Evolutionary conservation across 768 basidiomycete genomes (phyloP).

Genomic region (Hypholoma sublateritium): DNA sequence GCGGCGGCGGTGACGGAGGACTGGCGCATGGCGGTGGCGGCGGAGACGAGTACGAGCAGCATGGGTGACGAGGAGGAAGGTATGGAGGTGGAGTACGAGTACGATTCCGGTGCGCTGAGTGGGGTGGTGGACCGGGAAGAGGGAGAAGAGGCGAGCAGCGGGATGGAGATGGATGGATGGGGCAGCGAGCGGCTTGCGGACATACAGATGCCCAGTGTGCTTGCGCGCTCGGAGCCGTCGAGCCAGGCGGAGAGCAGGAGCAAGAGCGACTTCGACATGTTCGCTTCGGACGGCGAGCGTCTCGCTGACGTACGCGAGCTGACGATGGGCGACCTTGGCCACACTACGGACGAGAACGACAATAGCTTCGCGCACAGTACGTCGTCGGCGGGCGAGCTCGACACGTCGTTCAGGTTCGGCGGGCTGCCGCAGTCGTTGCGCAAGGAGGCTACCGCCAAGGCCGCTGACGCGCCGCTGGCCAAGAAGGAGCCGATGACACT

Average conservation of each 20-base stretch:
- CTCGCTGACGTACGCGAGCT: constrained; percentile 33
- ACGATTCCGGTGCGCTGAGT: constrained; percentile 5
- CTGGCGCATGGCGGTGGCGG: neutral
- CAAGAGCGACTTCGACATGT: constrained; percentile 20
- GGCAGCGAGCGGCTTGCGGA: constrained; percentile 26
- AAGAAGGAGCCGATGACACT: constrained; percentile 50
- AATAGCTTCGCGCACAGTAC: constrained; percentile 1
- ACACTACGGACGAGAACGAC: neutral
- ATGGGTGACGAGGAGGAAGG: constrained; percentile 12
- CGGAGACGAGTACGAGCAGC: constrained; percentile 5
- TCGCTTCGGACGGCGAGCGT: constrained; percentile 23
- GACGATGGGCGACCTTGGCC: neutral
- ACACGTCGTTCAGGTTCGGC: constrained; percentile 75
- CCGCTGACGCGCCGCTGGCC: neutral
- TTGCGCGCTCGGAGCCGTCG: constrained; percentile 19
- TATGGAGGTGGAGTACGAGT: constrained; percentile 4
- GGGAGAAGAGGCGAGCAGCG: neutral
- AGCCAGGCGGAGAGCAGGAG: constrained; percentile 9
- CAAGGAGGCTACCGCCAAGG: constrained; percentile 2
- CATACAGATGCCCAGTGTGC: constrained; percentile 27
- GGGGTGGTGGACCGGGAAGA: constrained; percentile 5
- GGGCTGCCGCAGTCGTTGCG: constrained; percentile 38
- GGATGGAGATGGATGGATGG: too few relatives aligned
- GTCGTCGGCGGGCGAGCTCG: constrained; percentile 55
- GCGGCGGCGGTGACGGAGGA: neutral